Conservation (phyloP, 345 rosid genomes). For the Bruguiera sexangula region DNA sequence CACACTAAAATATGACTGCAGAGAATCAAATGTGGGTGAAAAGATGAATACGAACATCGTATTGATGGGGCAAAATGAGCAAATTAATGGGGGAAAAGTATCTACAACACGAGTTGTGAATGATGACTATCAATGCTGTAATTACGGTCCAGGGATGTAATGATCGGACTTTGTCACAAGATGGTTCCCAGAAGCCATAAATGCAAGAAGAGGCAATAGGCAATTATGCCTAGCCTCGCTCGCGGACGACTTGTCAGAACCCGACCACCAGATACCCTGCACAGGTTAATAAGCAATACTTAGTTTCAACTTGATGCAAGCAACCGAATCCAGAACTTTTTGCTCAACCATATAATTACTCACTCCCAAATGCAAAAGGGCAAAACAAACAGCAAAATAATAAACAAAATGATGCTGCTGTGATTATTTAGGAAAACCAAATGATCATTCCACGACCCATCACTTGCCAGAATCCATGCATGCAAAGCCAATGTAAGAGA, state of each 20-base stretch:
- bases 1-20: constrained; percentile 37
- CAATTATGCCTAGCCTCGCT: constrained; percentile 72
- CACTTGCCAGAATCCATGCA: too few relatives aligned
- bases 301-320: constrained; percentile 6
- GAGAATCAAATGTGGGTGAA: constrained; percentile 23
- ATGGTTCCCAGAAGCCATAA: constrained; percentile 75
- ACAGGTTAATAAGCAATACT: constrained; percentile 16
- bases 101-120: constrained; percentile 34
- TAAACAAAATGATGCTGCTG: too few relatives aligned
- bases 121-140: constrained; percentile 13
- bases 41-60: constrained; percentile 18
- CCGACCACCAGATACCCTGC: constrained; percentile 85
- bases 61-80: neutral
- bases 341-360: too few relatives aligned
- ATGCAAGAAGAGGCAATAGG: constrained; percentile 74
- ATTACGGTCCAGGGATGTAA: neutral
- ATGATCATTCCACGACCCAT: too few relatives aligned
- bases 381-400: neutral
- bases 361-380: too few relatives aligned
- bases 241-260: constrained; percentile 73
- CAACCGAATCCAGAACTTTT: neutral
- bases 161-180: constrained; percentile 35
- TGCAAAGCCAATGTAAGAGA: too few relatives aligned
- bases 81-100: constrained; percentile 11
- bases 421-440: too few relatives aligned